These are phyloP conservation scores for Aspergillaceae sp. DNA, from an alignment of 2,329 filamentous ascomycete species.

Conservation along the genomic window DNA sequence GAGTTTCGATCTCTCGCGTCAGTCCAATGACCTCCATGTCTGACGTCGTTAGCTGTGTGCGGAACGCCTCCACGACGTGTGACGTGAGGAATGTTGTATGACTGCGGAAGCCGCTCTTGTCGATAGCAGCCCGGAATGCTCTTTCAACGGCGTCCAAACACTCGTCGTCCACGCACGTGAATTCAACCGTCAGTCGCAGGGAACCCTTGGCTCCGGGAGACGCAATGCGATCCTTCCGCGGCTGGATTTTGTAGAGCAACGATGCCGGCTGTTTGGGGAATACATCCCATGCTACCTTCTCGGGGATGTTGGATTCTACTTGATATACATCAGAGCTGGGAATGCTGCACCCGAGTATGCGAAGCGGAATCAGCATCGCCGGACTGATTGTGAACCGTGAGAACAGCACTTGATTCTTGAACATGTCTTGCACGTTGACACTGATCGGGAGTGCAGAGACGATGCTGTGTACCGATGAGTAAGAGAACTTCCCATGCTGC, in stretches of 20 bases:
- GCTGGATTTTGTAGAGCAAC: constrained; percentile 66
- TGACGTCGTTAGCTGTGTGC: constrained; percentile 37
- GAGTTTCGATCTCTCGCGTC: constrained; percentile 44
- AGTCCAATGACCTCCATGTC: constrained; percentile 49
- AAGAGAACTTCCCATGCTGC: constrained; percentile 55
- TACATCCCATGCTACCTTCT: constrained; percentile 47
- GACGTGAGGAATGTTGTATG: constrained; percentile 46
- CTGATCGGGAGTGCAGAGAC: constrained; percentile 73
- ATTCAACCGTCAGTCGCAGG: constrained; percentile 59
- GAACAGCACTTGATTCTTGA: constrained; percentile 73
- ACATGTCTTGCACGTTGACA: constrained; percentile 94
- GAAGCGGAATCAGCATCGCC: constrained; percentile 63
- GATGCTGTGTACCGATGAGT: constrained; percentile 54
- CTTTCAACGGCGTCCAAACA: constrained; percentile 45
- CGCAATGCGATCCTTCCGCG: constrained; percentile 10
- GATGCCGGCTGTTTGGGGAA: constrained; percentile 76
- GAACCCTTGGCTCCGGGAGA: constrained; percentile 21
- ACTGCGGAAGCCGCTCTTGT: constrained; percentile 37
- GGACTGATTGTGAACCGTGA: constrained; percentile 88
- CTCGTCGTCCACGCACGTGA: constrained; percentile 68
- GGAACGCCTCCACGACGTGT: constrained; percentile 41
- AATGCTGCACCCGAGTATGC: constrained; percentile 63
- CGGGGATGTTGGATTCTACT: constrained; percentile 41
- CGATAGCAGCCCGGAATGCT: constrained; percentile 41
- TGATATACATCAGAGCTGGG: constrained; percentile 59